A percentile compares a stretch with the other conserved stretches of the same genome.
phyloP scores from a whole-genome alignment of 768 basidiomycete species.

The Sporobolomyces roseus region DNA sequence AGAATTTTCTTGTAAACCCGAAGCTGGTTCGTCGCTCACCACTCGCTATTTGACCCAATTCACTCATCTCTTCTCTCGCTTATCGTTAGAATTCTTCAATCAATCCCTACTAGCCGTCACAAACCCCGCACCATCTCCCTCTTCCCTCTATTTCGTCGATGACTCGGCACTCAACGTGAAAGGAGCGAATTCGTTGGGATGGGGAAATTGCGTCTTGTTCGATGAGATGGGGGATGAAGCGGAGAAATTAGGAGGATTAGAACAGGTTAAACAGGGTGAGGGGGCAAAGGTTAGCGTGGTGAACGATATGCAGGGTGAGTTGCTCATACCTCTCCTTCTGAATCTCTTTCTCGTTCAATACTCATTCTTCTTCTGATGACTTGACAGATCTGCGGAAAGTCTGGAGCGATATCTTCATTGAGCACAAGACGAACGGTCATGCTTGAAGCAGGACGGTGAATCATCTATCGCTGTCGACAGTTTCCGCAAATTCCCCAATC shows the following conservation, averaged over 20 bases:
- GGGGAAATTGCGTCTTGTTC: conserved; percentile 39
- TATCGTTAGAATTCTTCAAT: conserved; percentile 28
- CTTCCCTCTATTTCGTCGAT: conserved; percentile 41
- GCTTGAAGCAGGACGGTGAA: too few species aligned
- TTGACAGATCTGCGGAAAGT: conserved; percentile 7
- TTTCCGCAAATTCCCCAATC: too few species aligned
- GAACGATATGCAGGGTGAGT: conserved; percentile 28
- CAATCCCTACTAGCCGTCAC: conserved; percentile 24
- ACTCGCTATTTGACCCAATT: not conserved
- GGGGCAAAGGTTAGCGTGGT: conserved; percentile 32
- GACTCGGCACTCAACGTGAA: conserved; percentile 42
- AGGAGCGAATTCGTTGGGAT: conserved; percentile 32
- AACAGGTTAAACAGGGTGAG: not conserved
- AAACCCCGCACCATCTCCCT: conserved; percentile 15
- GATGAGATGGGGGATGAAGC: conserved; percentile 34
- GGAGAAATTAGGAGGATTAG: conserved; percentile 14
- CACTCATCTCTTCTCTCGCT: not conserved
- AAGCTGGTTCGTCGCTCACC: conserved; percentile 7
- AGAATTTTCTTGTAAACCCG: conserved; percentile 42
- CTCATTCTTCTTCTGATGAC: not conserved
- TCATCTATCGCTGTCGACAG: too few species aligned
- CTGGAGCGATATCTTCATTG: not conserved
- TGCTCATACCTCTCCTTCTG: not conserved
- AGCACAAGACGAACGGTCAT: not conserved
- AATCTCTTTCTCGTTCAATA: not conserved